These are phyloP conservation scores for Beta lomatogona DNA, from an alignment of 179 eudicot genomes.

Conservation along the genomic window DNA sequence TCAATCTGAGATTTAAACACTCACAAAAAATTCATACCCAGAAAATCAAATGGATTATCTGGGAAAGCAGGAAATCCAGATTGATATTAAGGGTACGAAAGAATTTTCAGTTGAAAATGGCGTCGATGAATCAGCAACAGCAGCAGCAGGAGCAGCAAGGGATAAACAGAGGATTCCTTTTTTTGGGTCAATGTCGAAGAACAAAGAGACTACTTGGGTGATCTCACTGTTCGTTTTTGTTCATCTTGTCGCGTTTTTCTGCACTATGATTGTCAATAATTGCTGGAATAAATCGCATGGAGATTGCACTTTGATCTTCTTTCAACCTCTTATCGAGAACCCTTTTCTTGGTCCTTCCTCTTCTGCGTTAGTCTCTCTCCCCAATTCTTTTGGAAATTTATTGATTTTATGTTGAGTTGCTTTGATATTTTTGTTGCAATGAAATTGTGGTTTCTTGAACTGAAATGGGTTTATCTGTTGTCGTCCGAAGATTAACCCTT, in stretches of 20 bases:
- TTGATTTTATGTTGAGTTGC: not conserved
- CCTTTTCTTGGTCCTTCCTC: constrained; percentile 87
- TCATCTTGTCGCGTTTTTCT: constrained; percentile 55
- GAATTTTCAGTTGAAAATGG: constrained; percentile 18
- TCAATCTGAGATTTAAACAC: not conserved
- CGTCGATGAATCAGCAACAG: not conserved
- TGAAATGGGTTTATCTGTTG: not conserved
- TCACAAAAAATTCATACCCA: not conserved
- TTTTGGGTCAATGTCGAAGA: constrained; percentile 58
- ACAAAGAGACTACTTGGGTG: constrained; percentile 71
- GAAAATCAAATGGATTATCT: constrained; percentile 21
- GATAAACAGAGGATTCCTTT: constrained; percentile 50
- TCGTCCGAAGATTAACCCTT: not conserved
- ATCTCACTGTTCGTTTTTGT: constrained; percentile 67
- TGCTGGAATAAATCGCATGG: constrained; percentile 70
- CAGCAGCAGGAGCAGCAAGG: too few relatives aligned
- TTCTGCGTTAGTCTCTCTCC: constrained; percentile 45
- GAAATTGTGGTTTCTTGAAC: not conserved
- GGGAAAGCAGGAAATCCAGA: constrained; percentile 12
- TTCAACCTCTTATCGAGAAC: constrained; percentile 77
- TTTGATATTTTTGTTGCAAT: not conserved
- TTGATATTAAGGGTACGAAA: constrained; percentile 19
- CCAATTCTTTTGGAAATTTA: too few relatives aligned
- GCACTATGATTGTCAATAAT: constrained; percentile 66
- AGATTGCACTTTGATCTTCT: constrained; percentile 61